These are phyloP conservation scores for Astragalus glycyphyllos DNA, from an alignment of 306 rosid species.

Conservation along the genomic window DNA sequence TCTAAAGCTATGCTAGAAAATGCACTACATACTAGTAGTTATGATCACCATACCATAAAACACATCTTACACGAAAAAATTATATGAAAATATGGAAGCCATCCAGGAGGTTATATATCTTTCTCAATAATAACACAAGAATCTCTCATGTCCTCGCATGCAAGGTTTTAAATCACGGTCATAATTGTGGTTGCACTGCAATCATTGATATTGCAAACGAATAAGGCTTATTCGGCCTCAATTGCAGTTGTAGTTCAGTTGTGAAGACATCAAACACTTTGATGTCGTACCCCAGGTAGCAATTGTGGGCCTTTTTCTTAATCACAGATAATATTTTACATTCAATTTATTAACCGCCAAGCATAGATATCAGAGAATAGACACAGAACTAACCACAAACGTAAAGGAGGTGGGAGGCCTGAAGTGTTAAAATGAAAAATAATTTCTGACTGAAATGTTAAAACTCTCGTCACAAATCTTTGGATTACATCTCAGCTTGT, in stretches of 20 bases:
- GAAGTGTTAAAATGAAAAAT: slow-evolving; percentile 2
- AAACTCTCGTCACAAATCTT: too few species aligned
- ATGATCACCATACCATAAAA: slow-evolving; percentile 1
- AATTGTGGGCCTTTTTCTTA: too few species aligned
- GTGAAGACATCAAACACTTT: too few species aligned
- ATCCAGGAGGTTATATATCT: neutral
- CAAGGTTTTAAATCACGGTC: neutral
- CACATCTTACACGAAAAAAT: neutral
- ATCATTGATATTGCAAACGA: too few species aligned
- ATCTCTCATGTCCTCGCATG: neutral
- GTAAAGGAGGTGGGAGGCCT: neutral
- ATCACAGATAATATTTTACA: too few species aligned
- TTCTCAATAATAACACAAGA: slow-evolving; percentile 4
- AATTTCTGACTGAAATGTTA: neutral
- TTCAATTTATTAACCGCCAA: slow-evolving; percentile 13
- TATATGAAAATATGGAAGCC: slow-evolving; percentile 3
- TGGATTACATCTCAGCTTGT: neutral
- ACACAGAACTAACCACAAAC: neutral
- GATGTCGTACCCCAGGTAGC: too few species aligned
- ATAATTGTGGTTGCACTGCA: too few species aligned
- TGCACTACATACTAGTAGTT: neutral
- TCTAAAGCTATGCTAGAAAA: slow-evolving; percentile 6
- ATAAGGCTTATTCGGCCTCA: too few species aligned
- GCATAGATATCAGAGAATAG: slow-evolving; percentile 4
- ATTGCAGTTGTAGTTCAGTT: too few species aligned